phyloP scores from a whole-genome alignment of 2,329 filamentous ascomycete genomes.

The Trichoderma afroharzianum region DNA sequence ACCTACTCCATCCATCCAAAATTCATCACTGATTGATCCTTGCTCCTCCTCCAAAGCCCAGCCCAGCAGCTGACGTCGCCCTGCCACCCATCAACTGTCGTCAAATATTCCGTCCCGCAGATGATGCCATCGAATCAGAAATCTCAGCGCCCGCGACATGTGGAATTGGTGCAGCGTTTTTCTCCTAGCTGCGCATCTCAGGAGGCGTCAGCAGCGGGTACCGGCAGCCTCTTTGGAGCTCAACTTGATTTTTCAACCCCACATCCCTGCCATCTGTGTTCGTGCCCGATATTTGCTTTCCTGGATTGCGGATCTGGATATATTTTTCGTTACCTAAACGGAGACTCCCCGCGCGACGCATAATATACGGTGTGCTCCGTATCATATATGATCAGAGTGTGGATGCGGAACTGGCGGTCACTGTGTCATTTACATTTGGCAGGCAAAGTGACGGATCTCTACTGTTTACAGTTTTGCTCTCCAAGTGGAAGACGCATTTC shows the following conservation, averaged over 20 bases:
- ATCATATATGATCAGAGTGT: neutral
- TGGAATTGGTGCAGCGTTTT: neutral
- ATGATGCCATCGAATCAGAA: slow-evolving; percentile 13
- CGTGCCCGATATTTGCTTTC: neutral
- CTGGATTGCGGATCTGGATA: slow-evolving; percentile 4
- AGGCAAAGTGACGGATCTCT: neutral
- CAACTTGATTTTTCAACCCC: neutral
- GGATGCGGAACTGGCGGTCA: slow-evolving; percentile 3
- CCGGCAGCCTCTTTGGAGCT: neutral
- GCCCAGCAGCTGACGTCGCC: slow-evolving; percentile 15
- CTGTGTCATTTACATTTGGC: neutral
- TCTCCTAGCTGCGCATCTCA: slow-evolving; percentile 12
- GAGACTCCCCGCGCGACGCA: neutral
- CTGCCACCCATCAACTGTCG: neutral
- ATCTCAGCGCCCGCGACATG: neutral
- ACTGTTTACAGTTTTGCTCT: neutral
- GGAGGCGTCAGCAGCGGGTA: slow-evolving; percentile 16
- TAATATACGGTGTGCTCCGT: slow-evolving; percentile 3
- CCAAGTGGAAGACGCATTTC: neutral
- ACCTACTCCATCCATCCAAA: neutral
- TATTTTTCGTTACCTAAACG: neutral
- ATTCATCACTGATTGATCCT: neutral
- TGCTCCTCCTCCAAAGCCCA: neutral
- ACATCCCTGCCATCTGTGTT: slow-evolving; percentile 7
- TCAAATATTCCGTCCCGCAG: neutral